Evolutionary conservation across 208 protist species (phyloP).

Genomic region (Plasmodiophora brassicae): DNA sequence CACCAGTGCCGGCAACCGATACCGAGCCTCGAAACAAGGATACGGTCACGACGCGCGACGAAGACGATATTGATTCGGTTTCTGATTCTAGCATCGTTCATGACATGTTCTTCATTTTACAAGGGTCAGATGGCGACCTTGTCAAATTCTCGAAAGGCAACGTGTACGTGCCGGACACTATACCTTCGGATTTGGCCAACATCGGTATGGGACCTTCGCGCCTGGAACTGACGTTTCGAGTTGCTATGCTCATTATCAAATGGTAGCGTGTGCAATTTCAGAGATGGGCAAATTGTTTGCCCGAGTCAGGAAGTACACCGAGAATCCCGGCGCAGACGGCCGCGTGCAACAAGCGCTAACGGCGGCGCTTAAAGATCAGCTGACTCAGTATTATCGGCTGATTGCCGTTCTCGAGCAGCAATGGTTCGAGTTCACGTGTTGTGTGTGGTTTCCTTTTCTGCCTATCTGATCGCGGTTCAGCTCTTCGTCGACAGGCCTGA

Average conservation of each 20-base stretch:
- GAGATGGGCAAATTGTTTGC: not conserved
- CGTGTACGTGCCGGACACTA: not conserved
- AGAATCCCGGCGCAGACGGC: not conserved
- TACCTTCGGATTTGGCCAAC: not conserved
- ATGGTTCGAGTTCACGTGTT: not conserved
- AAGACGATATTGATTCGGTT: not conserved
- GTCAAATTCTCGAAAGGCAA: not conserved
- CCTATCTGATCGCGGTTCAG: not conserved
- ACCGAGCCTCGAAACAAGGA: no score
- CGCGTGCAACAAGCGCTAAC: not conserved
- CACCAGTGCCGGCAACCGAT: no score
- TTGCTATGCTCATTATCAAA: not conserved
- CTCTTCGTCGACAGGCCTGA: not conserved
- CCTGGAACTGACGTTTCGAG: not conserved
- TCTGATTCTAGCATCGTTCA: not conserved
- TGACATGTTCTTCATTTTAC: not conserved
- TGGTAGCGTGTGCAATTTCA: not conserved
- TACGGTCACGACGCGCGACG: not conserved
- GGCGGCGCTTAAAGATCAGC: not conserved
- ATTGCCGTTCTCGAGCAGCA: slow-evolving; percentile 18
- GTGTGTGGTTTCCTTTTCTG: not conserved
- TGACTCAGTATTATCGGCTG: not conserved
- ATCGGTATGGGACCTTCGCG: not conserved
- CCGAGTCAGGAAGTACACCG: not conserved
- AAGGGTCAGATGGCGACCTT: not conserved